A percentile compares a stretch with the other conserved stretches of the same genome.
These are phyloP conservation scores for Choricystis sp. DNA, from an alignment of 139 green algal species.

Conservation along the genomic window DNA sequence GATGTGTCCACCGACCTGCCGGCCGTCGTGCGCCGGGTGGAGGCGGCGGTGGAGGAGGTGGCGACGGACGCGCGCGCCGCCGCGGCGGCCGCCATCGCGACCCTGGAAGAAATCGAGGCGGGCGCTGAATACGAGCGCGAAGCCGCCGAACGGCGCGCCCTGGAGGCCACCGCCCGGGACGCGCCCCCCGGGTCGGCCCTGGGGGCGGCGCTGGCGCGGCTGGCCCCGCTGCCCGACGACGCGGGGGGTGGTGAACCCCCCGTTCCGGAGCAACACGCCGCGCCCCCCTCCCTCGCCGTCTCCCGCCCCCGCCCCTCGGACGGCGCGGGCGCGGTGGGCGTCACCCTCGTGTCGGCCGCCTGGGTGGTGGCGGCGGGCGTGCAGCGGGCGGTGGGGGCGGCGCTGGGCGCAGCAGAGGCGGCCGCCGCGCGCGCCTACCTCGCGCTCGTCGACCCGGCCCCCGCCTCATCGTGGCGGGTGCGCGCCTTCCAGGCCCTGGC, in stretches of 20 bases:
- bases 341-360: constrained; percentile 10
- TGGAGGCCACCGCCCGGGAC: not conserved
- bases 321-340: not conserved
- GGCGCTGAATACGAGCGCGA: not conserved
- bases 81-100: not conserved
- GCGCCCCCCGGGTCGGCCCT: not conserved
- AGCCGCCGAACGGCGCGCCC: not conserved
- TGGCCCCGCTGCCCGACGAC: not conserved
- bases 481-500: constrained; percentile 28
- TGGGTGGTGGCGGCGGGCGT: no score
- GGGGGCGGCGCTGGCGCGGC: not conserved
- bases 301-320: not conserved
- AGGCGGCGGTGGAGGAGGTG: no score
- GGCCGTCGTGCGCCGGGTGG: no score
- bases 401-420: constrained; percentile 37
- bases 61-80: no score
- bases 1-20: no score
- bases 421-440: constrained; percentile 62
- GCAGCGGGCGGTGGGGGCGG: constrained; percentile 39
- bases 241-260: not conserved
- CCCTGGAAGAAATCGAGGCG: not conserved
- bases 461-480: constrained; percentile 32
- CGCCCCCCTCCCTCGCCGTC: not conserved
- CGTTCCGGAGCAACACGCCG: not conserved
- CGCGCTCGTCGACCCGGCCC: constrained; percentile 61